Evolutionary conservation across 148 eudicot genomes (phyloP).

Genomic region (Camellia japonica): DNA sequence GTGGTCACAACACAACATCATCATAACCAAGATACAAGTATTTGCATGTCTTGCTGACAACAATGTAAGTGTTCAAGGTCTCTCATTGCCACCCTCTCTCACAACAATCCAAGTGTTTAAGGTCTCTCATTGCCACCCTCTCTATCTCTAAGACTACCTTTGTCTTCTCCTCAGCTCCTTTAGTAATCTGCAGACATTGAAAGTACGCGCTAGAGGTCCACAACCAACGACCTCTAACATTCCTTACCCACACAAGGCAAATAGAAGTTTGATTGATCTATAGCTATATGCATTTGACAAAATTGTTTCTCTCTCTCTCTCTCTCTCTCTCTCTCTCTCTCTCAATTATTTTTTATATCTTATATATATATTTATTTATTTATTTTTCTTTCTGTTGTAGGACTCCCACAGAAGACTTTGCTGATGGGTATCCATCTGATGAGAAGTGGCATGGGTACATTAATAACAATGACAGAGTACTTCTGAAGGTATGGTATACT

Average conservation of each 20-base stretch:
- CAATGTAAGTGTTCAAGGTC: too few species aligned
- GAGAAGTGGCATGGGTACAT: conserved; percentile 58
- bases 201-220: too few species aligned
- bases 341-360: not conserved
- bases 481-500: conserved; percentile 36
- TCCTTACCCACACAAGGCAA: not conserved
- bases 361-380: not conserved
- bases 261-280: not conserved
- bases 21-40: too few species aligned
- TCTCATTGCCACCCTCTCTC: too few species aligned
- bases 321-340: not conserved
- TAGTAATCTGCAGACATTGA: too few species aligned
- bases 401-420: conserved; percentile 57
- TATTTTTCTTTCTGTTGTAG: conserved; percentile 27
- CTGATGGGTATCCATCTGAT: conserved; percentile 50
- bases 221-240: too few species aligned
- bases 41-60: too few species aligned
- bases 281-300: not conserved
- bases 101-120: too few species aligned
- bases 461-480: conserved; percentile 52
- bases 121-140: too few species aligned
- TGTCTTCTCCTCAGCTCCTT: too few species aligned
- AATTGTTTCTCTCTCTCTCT: not conserved
- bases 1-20: too few species aligned
- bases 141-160: too few species aligned